Conservation (phyloP, 805 yeast species). For the Spencermartinsiella europaea region DNA sequence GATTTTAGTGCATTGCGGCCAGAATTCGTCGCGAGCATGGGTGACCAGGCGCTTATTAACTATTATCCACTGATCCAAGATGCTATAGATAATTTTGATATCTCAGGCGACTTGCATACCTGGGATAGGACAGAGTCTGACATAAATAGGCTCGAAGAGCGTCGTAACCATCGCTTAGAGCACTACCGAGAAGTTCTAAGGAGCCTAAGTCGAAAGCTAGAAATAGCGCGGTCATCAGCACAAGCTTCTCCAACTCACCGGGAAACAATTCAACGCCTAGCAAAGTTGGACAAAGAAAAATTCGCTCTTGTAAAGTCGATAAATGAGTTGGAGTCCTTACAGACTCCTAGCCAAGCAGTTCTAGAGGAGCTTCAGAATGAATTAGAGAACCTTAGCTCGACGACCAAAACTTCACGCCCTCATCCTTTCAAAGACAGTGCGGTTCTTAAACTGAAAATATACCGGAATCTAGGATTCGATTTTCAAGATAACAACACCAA, state of each 20-base stretch:
- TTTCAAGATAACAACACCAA: conserved; percentile 17
- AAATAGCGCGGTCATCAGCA: conserved; percentile 18
- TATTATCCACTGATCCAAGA: conserved; percentile 4
- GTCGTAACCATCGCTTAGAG: conserved; percentile 12
- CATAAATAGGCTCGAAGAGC: conserved; percentile 12
- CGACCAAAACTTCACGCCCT: not conserved
- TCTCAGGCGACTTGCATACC: conserved; percentile 21
- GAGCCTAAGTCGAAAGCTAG: conserved; percentile 21
- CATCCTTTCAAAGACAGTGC: conserved; percentile 1
- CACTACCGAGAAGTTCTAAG: conserved; percentile 16
- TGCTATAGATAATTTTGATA: conserved; percentile 20
- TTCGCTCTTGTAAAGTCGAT: conserved; percentile 25
- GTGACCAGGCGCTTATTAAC: not conserved
- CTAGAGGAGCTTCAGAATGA: conserved; percentile 20
- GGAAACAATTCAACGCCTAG: conserved; percentile 15
- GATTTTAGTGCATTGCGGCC: not conserved
- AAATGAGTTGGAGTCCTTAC: conserved; percentile 25
- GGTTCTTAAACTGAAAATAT: conserved; percentile 22
- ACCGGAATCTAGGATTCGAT: conserved; percentile 22
- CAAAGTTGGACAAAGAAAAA: conserved; percentile 25
- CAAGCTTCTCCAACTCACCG: conserved; percentile 12
- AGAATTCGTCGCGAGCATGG: conserved; percentile 1
- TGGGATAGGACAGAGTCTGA: conserved; percentile 20
- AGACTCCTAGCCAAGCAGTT: conserved; percentile 16
- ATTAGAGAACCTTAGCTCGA: conserved; percentile 9